phyloP scores from a whole-genome alignment of 164 flowering plant genomes.

The Amborella trichopoda region DNA sequence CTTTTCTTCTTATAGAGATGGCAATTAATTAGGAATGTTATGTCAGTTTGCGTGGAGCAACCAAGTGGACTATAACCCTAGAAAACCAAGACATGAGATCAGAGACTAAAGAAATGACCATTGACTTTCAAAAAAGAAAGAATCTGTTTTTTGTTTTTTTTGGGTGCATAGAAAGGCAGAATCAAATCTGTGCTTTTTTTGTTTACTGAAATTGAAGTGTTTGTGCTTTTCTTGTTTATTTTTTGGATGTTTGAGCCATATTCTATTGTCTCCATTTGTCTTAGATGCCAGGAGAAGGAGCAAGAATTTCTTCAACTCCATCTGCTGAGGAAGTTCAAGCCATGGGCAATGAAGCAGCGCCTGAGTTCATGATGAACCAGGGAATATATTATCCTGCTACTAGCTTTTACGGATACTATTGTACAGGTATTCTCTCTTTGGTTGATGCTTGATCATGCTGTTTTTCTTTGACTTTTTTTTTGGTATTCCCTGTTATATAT shows the following conservation, averaged over 20 bases:
- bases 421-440: constrained; percentile 46
- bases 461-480: background rate
- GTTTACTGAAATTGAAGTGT: background rate
- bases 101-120: too few relatives aligned
- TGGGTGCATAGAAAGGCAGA: background rate
- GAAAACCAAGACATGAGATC: too few relatives aligned
- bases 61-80: too few relatives aligned
- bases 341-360: constrained; percentile 63
- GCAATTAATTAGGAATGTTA: background rate
- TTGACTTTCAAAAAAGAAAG: background rate
- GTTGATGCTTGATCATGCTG: background rate
- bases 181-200: background rate
- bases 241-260: too few relatives aligned
- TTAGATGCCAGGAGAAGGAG: constrained; percentile 40
- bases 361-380: constrained; percentile 60
- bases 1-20: background rate
- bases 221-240: background rate
- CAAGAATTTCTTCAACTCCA: constrained; percentile 23
- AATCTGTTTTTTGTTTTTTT: background rate
- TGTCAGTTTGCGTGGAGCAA: too few relatives aligned
- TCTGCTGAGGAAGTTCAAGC: constrained; percentile 29
- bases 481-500: background rate
- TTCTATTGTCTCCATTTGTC: too few relatives aligned
- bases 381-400: constrained; percentile 57
- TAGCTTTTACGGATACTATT: constrained; percentile 64